A percentile compares a stretch with the other conserved stretches of the same genome.
phyloP scores from a whole-genome alignment of 2,329 filamentous ascomycete species.

The Zymoseptoria passerinii region DNA sequence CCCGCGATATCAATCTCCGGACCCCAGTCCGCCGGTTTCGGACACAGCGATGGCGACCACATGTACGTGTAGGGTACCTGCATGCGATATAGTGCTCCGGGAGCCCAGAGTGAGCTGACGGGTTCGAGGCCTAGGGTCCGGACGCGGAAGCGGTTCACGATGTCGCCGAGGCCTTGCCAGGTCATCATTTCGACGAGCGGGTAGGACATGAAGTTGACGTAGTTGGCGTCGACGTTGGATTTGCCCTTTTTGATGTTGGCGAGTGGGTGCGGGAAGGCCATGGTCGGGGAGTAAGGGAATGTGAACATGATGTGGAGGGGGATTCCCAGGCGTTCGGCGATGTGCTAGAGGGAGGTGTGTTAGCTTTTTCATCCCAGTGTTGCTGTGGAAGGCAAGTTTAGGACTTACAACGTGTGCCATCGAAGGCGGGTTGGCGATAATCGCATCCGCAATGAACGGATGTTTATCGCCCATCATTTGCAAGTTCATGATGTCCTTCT shows the following conservation, averaged over 20 bases:
- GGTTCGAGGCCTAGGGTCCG: conserved; percentile 63
- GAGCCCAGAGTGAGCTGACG: conserved; percentile 68
- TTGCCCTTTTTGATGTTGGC: conserved; percentile 58
- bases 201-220: conserved; percentile 75
- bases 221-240: conserved; percentile 61
- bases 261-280: conserved; percentile 67
- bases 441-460: conserved; percentile 65
- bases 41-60: conserved; percentile 27
- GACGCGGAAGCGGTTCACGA: conserved; percentile 66
- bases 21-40: conserved; percentile 39
- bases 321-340: conserved; percentile 68
- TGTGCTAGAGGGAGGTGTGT: conserved; percentile 40
- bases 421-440: conserved; percentile 74
- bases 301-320: conserved; percentile 53
- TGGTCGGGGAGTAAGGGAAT: conserved; percentile 69
- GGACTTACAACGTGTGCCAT: conserved; percentile 55
- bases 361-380: neutral
- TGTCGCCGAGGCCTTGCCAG: conserved; percentile 58
- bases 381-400: neutral
- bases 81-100: conserved; percentile 61
- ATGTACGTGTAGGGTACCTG: conserved; percentile 70
- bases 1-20: conserved; percentile 30
- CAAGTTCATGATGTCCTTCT: conserved; percentile 51
- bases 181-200: conserved; percentile 70
- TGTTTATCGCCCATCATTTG: conserved; percentile 57